Evolutionary conservation across 495 filamentous ascomycete species (phyloP), one percentile per base, ranked within the genome.

Genomic region (Collariella sp.): DNA sequence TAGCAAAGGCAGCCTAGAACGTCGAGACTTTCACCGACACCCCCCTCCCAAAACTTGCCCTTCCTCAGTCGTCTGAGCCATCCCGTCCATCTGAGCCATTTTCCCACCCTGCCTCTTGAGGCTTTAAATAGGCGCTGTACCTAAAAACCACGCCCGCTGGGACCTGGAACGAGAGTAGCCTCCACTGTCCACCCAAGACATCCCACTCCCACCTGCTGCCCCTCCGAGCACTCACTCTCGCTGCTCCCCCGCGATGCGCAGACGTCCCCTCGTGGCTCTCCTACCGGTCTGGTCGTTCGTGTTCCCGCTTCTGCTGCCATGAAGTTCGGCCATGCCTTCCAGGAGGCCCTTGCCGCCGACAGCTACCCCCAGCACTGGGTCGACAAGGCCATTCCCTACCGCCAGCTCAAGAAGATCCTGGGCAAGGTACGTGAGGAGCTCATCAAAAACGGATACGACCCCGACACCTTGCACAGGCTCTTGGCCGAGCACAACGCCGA

Each of bases 301-400:
- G 34, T 57, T 55, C 49, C 49, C 53, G 9, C 31, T 47, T 33
- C 43, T 47, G 44, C 24, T 50, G 48, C 61, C 44, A 89, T 89
- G 85, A 89, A 89, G 71, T 89, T 88, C 69, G 84, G 78, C n/a
- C 84, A 82, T 57, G 74, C 79, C 38, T 87, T 83, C 62, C 72
- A 79, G 53, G 74, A 81, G 58, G 72, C 73, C 45, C 71, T 89
- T 33, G 60, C 74, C 48, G 72, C 67, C 52, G 80, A 82, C 54
- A 74, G 63, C 57, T 83, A 79, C 63, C 85, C 85, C 0, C 70
- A 73, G 34, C 77, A 81, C 60, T 88, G 86, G 85, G 75, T 84
- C 5, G 76, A 82, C 15, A 78, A 76, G 40, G 85, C 85, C 16
- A 84, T 89, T 52, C 83, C 82, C 44, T 89, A 89, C 64, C 72